Conservation (phyloP, 768 basidiomycete species). For the Mrakia blollopis region DNA sequence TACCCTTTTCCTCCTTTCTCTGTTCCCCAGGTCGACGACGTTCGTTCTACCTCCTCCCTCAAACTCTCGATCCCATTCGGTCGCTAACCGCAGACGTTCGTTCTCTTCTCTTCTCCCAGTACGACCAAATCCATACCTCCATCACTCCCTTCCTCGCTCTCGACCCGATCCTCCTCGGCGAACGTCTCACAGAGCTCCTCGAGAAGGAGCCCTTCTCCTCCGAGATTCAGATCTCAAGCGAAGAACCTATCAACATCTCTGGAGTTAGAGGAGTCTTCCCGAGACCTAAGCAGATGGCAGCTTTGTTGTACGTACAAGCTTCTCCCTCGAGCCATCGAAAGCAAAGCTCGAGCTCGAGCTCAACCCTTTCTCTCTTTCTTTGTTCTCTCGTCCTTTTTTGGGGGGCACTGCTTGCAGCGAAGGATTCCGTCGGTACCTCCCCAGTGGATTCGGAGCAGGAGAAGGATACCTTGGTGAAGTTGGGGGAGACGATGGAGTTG, state of each 20-base stretch:
- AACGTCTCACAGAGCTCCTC: slow-evolving; percentile 28
- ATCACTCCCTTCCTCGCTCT: slow-evolving; percentile 37
- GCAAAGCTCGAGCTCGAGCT: too few relatives aligned
- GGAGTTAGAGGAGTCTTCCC: background rate
- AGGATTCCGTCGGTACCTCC: slow-evolving; percentile 11
- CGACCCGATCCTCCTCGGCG: slow-evolving; percentile 34
- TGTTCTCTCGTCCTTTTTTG: background rate
- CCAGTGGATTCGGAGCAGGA: slow-evolving; percentile 9
- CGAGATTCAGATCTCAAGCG: background rate
- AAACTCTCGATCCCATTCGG: too few relatives aligned
- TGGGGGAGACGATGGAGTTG: background rate
- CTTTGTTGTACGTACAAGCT: background rate
- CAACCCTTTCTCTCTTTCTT: too few relatives aligned
- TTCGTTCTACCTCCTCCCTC: too few relatives aligned
- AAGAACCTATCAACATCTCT: background rate
- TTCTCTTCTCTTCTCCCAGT: too few relatives aligned
- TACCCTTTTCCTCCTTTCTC: too few relatives aligned
- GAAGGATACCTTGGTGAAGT: background rate
- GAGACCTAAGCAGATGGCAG: background rate
- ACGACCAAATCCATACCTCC: too few relatives aligned
- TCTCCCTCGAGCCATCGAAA: background rate
- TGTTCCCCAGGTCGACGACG: background rate
- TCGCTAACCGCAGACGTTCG: too few relatives aligned
- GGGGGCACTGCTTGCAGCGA: background rate
- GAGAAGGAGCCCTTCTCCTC: background rate